Conservation (phyloP, 192 early-diverging fungal genomes). For the Backusella morwellensis region DNA sequence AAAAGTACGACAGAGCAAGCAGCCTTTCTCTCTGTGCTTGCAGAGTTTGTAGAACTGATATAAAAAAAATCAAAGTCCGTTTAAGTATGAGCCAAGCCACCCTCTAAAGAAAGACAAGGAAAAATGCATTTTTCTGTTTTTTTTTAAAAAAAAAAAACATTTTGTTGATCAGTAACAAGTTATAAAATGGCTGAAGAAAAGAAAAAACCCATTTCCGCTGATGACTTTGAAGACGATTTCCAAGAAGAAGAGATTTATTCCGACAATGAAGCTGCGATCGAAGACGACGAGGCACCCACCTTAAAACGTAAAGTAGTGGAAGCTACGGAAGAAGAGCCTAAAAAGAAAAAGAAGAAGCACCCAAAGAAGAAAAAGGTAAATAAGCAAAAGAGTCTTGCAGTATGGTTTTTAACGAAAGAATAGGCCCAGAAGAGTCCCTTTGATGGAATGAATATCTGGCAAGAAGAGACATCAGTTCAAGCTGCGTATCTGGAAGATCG, state of each 20-base stretch:
- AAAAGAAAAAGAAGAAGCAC: slow-evolving; percentile 45
- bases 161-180: background rate
- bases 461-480: slow-evolving; percentile 36
- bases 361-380: slow-evolving; percentile 29
- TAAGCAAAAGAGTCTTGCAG: background rate
- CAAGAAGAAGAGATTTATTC: slow-evolving; percentile 38
- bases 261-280: slow-evolving; percentile 27
- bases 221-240: slow-evolving; percentile 52
- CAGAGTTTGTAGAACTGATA: background rate
- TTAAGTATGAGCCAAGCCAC: background rate
- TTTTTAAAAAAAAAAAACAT: background rate
- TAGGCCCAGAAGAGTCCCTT: background rate
- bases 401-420: background rate
- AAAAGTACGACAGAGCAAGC: no score
- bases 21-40: background rate
- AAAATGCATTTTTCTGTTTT: background rate
- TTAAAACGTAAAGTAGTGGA: slow-evolving; percentile 31
- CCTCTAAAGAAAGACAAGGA: background rate
- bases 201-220: slow-evolving; percentile 34
- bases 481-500: slow-evolving; percentile 39
- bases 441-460: slow-evolving; percentile 36
- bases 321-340: slow-evolving; percentile 12
- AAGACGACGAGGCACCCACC: slow-evolving; percentile 17
- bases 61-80: background rate
- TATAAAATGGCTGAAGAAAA: slow-evolving; percentile 8